These are phyloP conservation scores for Camillea tinctor DNA, from an alignment of 2,329 filamentous ascomycete species.

Conservation along the genomic window DNA sequence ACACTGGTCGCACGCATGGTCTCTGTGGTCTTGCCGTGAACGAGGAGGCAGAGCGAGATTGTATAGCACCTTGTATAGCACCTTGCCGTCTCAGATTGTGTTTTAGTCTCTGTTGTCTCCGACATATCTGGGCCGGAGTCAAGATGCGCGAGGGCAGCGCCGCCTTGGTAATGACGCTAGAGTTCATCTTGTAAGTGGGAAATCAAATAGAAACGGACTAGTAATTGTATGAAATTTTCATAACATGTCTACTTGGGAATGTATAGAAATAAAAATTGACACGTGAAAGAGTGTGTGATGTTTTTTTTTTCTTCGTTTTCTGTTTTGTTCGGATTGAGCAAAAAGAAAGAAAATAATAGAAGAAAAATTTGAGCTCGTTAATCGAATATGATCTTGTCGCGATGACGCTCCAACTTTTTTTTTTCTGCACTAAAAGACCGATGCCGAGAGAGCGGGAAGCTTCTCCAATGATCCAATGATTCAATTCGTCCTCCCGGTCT, in stretches of 20 bases:
- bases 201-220: not conserved
- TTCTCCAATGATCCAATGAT: conserved; percentile 21
- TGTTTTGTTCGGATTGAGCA: not conserved
- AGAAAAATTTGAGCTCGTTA: not conserved
- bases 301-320: not conserved
- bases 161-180: conserved; percentile 46
- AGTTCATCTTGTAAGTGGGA: conserved; percentile 42
- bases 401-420: conserved; percentile 33
- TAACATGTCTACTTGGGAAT: not conserved
- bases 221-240: not conserved
- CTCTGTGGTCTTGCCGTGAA: conserved; percentile 21
- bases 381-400: conserved; percentile 16
- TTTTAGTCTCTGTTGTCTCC: conserved; percentile 39
- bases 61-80: conserved; percentile 14
- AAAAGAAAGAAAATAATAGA: not conserved
- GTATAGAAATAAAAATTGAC: not conserved
- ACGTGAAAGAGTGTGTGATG: conserved; percentile 2
- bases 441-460: conserved; percentile 27
- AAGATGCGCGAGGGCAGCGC: conserved; percentile 46
- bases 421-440: conserved; percentile 24
- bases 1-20: conserved; percentile 8
- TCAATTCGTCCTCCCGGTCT: conserved; percentile 1
- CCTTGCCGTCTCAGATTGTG: conserved; percentile 38
- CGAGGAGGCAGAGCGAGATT: conserved; percentile 23
- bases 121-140: conserved; percentile 42